Evolutionary conservation across 140 eudicot species (phyloP).

Genomic region (Bidens hawaiensis): DNA sequence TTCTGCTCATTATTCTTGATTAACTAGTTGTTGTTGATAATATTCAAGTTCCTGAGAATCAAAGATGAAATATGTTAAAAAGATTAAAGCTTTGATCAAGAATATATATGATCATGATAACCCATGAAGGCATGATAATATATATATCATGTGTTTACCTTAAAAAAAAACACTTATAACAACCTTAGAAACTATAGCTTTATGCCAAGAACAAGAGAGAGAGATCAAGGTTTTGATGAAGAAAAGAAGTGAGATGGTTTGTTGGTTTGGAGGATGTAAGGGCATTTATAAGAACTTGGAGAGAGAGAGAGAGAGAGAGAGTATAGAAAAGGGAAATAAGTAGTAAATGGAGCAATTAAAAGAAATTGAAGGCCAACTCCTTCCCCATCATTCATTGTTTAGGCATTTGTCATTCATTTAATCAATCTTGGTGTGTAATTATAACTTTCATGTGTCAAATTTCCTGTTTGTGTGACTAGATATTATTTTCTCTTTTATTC

Average conservation of each 20-base stretch:
- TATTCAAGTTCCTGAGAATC: slow-evolving; percentile 17
- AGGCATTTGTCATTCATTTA: slow-evolving; percentile 42
- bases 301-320: slow-evolving; percentile 14
- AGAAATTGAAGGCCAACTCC: slow-evolving; percentile 34
- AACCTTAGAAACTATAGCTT: slow-evolving; percentile 24
- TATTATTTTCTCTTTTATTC: neutral
- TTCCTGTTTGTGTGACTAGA: slow-evolving; percentile 19
- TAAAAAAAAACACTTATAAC: no score
- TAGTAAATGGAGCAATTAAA: slow-evolving; percentile 46
- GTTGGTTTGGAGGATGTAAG: slow-evolving; percentile 40
- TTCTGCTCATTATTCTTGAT: slow-evolving; percentile 38
- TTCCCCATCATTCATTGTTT: slow-evolving; percentile 54
- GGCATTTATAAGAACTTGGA: slow-evolving; percentile 45
- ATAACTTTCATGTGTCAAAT: slow-evolving; percentile 33
- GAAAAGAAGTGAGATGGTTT: slow-evolving; percentile 14
- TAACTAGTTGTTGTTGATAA: neutral
- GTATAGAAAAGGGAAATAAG: slow-evolving; percentile 51
- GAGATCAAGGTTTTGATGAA: neutral
- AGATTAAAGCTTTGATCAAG: slow-evolving; percentile 8
- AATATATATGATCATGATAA: slow-evolving; percentile 9
- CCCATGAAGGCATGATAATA: slow-evolving; percentile 9
- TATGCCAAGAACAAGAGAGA: slow-evolving; percentile 5
- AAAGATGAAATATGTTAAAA: slow-evolving; percentile 11
- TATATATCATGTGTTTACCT: slow-evolving; percentile 21
- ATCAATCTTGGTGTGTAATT: slow-evolving; percentile 35